These are phyloP conservation scores for Knoxdaviesia proteae DNA, from an alignment of 2,329 filamentous ascomycete genomes.

Conservation along the genomic window DNA sequence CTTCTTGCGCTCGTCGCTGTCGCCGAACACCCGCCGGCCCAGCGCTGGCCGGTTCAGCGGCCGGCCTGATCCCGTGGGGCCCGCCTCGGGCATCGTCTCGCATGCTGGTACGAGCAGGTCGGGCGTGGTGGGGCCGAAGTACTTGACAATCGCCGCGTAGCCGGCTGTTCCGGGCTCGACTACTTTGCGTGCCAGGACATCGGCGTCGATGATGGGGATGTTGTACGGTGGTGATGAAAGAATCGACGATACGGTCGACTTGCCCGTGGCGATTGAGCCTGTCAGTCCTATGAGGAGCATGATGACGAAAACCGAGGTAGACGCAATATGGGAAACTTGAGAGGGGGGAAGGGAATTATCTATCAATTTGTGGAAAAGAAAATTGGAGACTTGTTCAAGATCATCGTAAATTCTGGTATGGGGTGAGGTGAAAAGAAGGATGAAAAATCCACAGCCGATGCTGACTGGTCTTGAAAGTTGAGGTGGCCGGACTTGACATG, in stretches of 20 bases:
- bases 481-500: too few species aligned
- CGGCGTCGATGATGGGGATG: conserved; percentile 83
- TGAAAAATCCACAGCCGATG: too few species aligned
- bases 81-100: conserved; percentile 28
- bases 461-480: too few species aligned
- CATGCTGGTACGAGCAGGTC: conserved; percentile 53
- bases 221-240: conserved; percentile 64
- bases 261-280: conserved; percentile 92
- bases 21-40: conserved; percentile 70
- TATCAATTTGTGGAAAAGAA: too few species aligned
- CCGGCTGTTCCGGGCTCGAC: conserved; percentile 79
- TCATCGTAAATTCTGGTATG: too few species aligned
- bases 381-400: conserved; percentile 4
- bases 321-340: too few species aligned
- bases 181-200: conserved; percentile 77
- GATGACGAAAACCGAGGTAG: background rate
- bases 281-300: conserved; percentile 96
- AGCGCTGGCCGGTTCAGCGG: conserved; percentile 74
- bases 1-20: conserved; percentile 43
- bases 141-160: conserved; percentile 59
- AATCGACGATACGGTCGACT: conserved; percentile 80
- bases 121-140: conserved; percentile 68
- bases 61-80: conserved; percentile 39
- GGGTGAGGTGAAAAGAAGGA: too few species aligned
- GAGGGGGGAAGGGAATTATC: too few species aligned